These are phyloP conservation scores for Lolium perenne DNA, from an alignment of 176 grass and related monocot species.

Conservation along the genomic window DNA sequence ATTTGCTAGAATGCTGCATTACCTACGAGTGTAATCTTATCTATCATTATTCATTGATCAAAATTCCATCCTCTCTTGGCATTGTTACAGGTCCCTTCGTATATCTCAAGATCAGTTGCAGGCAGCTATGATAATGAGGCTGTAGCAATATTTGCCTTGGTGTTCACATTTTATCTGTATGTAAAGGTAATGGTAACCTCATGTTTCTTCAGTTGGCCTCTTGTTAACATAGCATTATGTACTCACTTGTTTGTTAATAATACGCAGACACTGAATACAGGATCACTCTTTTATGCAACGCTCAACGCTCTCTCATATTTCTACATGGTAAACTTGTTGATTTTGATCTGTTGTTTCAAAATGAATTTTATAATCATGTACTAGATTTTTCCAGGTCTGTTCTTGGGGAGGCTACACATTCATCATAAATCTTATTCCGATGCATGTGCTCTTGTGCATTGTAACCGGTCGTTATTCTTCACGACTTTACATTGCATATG, in stretches of 20 bases:
- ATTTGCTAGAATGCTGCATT: constrained; percentile 32
- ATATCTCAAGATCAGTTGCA: constrained; percentile 98
- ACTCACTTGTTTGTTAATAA: constrained; percentile 44
- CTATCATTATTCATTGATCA: constrained; percentile 15
- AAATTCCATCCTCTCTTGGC: constrained; percentile 26
- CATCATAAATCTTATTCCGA: constrained; percentile 99
- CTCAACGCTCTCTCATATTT: constrained; percentile 97
- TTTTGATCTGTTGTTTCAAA: constrained; percentile 25
- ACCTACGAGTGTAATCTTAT: not conserved
- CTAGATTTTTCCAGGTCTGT: constrained; percentile 75
- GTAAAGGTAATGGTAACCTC: constrained; percentile 68
- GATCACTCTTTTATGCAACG: constrained; percentile 97
- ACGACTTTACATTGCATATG: constrained; percentile 97
- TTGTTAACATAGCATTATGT: constrained; percentile 24
- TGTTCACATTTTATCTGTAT: constrained; percentile 99
- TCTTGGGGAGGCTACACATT: constrained; percentile 99
- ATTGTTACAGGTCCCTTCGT: constrained; percentile 83
- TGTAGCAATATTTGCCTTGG: constrained; percentile 97
- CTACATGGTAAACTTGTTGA: constrained; percentile 87
- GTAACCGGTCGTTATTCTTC: constrained; percentile 97
- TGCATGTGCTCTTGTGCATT: constrained; percentile 98
- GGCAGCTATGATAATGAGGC: constrained; percentile 99
- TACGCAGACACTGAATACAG: constrained; percentile 93
- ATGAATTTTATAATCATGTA: constrained; percentile 47
- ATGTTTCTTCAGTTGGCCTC: constrained; percentile 27